Conservation (phyloP, 2,329 filamentous ascomycete species). For the Fusarium luffae region DNA sequence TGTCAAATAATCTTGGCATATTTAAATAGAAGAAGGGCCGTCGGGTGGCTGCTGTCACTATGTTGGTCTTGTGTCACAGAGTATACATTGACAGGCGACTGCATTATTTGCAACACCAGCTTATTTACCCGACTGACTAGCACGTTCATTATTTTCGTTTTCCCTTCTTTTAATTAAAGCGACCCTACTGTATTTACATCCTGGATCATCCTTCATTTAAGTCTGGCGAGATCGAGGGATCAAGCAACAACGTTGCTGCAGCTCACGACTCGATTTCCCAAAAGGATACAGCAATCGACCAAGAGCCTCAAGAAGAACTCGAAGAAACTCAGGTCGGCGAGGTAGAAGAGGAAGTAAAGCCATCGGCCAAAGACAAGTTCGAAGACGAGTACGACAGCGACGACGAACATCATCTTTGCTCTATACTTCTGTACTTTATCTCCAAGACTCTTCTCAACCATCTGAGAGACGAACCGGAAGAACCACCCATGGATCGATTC, state of each 20-base stretch:
- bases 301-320: not conserved
- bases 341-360: constrained; percentile 3
- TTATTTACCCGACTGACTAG: not conserved
- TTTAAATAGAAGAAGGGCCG: constrained; percentile 25
- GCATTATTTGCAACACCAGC: constrained; percentile 32
- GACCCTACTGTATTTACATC: not conserved
- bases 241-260: constrained; percentile 30
- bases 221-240: constrained; percentile 28
- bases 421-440: constrained; percentile 38
- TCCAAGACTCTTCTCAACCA: constrained; percentile 35
- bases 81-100: constrained; percentile 19
- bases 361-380: not conserved
- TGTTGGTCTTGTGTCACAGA: constrained; percentile 24
- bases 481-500: constrained; percentile 38
- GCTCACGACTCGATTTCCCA: constrained; percentile 21
- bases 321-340: constrained; percentile 6
- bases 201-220: constrained; percentile 27
- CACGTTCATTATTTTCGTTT: not conserved
- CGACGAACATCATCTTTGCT: constrained; percentile 38
- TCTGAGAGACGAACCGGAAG: constrained; percentile 5
- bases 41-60: constrained; percentile 8
- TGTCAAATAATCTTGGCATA: not conserved
- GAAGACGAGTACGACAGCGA: constrained; percentile 29
- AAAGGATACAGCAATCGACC: constrained; percentile 7
- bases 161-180: not conserved